Evolutionary conservation across 2,329 filamentous ascomycete species (phyloP), one percentile per base, ranked within the genome.

Genomic region (Chaetomiaceae sp.): DNA sequence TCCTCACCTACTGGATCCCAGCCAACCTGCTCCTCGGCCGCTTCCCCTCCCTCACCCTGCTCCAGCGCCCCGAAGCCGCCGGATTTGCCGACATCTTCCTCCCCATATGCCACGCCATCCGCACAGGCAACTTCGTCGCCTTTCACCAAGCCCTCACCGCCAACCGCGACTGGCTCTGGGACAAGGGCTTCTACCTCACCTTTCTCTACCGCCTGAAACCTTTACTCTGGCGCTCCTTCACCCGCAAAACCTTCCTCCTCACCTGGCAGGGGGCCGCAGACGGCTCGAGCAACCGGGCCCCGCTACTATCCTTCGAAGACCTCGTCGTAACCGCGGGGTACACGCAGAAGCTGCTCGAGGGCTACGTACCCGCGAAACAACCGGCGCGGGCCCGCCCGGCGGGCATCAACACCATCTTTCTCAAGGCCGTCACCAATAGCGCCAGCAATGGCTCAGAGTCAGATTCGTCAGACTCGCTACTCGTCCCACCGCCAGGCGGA

Each of bases 21-120:
- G 81, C 84, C 61, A 96, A 95, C 66, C 78, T 96, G 51, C 83
- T 95, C 34, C 78, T 95, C 43, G 92, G 91, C 20, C 85, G 89
- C 27, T 89, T 96, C 60, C 91, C 92, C 1, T 87, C 86, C 1
- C 65, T 72, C 8, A 56, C 68, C 2, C 78, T 96, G 1, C 80
- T 95, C 40, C 72, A 79, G 36, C 81, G 85, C 1, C 85, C 87
- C 3, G 89, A 94, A 71, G 84, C 89, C 12, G 66, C 67, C n/a
- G 66, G 70, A 74, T 51, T 79, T 78, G 1, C 74, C 95, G 20
- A 76, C 74, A 78, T 85, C 45, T 96, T 95, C 68, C 63, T 79
- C 1, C 89, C 89, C 0, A 73, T 96, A n/a, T 86, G 85, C 61
- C 72, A 74, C 44, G 83, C 90, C 23, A 83, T 96, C 55, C 78